Conservation (phyloP, 2,329 filamentous ascomycete species). For the Claviceps capensis region DNA sequence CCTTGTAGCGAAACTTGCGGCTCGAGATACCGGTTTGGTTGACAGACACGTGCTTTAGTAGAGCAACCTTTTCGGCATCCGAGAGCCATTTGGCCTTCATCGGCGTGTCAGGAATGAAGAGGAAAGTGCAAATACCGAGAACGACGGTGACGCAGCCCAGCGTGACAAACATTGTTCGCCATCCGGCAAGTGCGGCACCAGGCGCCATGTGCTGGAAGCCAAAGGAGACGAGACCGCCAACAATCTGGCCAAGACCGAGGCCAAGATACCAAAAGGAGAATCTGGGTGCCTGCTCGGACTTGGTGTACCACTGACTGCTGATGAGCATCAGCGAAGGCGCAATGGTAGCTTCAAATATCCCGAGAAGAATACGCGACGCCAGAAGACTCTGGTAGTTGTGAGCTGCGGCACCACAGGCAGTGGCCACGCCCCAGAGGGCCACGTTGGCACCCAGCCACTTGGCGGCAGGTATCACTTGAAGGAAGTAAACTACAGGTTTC, state of each 20-base stretch:
- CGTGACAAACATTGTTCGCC: constrained; percentile 57
- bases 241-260: constrained; percentile 46
- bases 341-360: constrained; percentile 47
- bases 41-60: constrained; percentile 38
- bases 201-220: constrained; percentile 39
- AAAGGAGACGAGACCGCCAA: constrained; percentile 49
- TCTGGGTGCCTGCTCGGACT: constrained; percentile 44
- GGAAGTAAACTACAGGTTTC: constrained; percentile 31
- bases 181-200: constrained; percentile 45
- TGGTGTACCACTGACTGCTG: constrained; percentile 48
- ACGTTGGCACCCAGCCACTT: constrained; percentile 49
- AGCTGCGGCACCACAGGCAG: constrained; percentile 38
- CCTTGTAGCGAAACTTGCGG: constrained; percentile 36
- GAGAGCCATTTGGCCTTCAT: constrained; percentile 33
- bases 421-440: constrained; percentile 43
- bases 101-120: constrained; percentile 27
- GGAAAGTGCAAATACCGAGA: constrained; percentile 18
- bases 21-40: constrained; percentile 46
- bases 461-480: constrained; percentile 45
- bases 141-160: constrained; percentile 38
- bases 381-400: constrained; percentile 39
- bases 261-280: constrained; percentile 50
- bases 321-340: constrained; percentile 47
- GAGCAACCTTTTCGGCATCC: constrained; percentile 32
- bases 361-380: constrained; percentile 42